These are phyloP conservation scores for Coemansia sp. DNA, from an alignment of 192 early-diverging fungal genomes.

Conservation along the genomic window DNA sequence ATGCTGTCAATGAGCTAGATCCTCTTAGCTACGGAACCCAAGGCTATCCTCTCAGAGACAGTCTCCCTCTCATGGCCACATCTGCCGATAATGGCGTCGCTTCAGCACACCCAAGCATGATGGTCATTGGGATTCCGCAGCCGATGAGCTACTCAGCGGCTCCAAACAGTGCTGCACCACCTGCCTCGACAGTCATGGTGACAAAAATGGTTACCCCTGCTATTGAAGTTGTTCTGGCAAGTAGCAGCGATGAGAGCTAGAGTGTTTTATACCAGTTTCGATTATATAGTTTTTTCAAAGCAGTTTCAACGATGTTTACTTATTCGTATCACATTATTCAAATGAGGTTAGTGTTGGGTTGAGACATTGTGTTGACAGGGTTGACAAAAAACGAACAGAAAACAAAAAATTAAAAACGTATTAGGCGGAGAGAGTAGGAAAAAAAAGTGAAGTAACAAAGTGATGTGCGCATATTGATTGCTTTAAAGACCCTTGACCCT, in stretches of 20 bases:
- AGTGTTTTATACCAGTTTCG: neutral
- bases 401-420: too few species aligned
- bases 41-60: slow-evolving; percentile 29
- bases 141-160: slow-evolving; percentile 11
- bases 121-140: slow-evolving; percentile 40
- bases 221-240: slow-evolving; percentile 36
- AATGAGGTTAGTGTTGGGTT: too few species aligned
- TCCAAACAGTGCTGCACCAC: slow-evolving; percentile 17
- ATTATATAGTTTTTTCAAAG: neutral
- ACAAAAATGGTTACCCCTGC: slow-evolving; percentile 46
- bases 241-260: neutral
- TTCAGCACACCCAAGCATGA: slow-evolving; percentile 33
- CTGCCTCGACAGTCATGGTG: slow-evolving; percentile 37
- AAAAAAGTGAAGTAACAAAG: too few species aligned
- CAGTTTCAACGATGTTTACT: neutral
- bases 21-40: slow-evolving; percentile 52
- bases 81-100: neutral
- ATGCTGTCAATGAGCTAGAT: slow-evolving; percentile 49
- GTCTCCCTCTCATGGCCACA: slow-evolving; percentile 19
- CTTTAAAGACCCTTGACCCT: slow-evolving; percentile 22
- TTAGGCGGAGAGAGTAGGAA: too few species aligned
- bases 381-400: too few species aligned
- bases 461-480: too few species aligned
- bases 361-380: too few species aligned
- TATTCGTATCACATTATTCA: too few species aligned